Conservation (phyloP, 2,329 filamentous ascomycete genomes). For the Aspergillus nomiae region DNA sequence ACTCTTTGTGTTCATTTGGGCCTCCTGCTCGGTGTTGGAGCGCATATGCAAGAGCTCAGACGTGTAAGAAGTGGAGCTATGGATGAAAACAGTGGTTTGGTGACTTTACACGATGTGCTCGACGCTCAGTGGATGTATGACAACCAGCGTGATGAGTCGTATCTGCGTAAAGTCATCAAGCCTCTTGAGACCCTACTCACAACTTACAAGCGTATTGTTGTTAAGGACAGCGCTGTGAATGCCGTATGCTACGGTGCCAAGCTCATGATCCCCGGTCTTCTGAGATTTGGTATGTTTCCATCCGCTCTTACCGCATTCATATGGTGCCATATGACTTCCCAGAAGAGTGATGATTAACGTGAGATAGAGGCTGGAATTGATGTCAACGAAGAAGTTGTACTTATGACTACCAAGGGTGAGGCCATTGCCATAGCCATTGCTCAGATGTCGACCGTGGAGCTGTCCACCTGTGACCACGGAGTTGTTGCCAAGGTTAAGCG, state of each 20-base stretch:
- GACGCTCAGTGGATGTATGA: slow-evolving; percentile 96
- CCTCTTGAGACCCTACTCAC: slow-evolving; percentile 91
- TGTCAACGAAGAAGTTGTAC: slow-evolving; percentile 90
- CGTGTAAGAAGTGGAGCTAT: slow-evolving; percentile 93
- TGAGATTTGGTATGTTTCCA: slow-evolving; percentile 74
- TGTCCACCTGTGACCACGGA: slow-evolving; percentile 95
- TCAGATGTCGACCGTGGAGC: slow-evolving; percentile 97
- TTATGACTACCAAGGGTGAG: slow-evolving; percentile 99
- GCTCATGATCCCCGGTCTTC: slow-evolving; percentile 94
- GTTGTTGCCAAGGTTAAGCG: slow-evolving; percentile 99
- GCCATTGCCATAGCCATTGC: slow-evolving; percentile 95
- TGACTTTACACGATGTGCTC: slow-evolving; percentile 91
- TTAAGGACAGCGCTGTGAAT: slow-evolving; percentile 96
- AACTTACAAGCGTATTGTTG: slow-evolving; percentile 93
- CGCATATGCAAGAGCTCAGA: slow-evolving; percentile 97
- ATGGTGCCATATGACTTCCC: neutral
- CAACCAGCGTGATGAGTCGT: slow-evolving; percentile 92
- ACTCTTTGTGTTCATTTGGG: slow-evolving; percentile 95
- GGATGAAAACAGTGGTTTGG: slow-evolving; percentile 85
- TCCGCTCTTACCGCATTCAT: neutral
- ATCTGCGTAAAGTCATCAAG: slow-evolving; percentile 85
- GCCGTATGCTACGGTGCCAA: slow-evolving; percentile 98
- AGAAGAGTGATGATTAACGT: slow-evolving; percentile 15
- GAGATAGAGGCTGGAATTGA: slow-evolving; percentile 79
- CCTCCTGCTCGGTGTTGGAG: slow-evolving; percentile 76